Percentiles rank a stretch among this genome's conserved stretches.
These are phyloP conservation scores for Synchytrium microbalum DNA, from an alignment of 371 early-diverging fungal species.

Conservation along the genomic window DNA sequence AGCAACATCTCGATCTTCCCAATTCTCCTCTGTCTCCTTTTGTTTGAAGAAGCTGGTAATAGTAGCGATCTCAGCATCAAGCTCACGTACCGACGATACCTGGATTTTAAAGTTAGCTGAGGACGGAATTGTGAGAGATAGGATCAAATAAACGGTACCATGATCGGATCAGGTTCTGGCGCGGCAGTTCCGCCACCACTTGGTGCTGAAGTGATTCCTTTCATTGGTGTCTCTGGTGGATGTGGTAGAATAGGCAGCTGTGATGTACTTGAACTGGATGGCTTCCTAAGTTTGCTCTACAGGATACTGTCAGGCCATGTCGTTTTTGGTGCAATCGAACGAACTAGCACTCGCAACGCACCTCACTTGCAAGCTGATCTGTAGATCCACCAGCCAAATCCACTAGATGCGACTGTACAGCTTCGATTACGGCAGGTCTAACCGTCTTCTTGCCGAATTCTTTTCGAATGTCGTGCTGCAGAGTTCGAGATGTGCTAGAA, in stretches of 20 bases:
- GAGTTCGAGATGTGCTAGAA: too few relatives aligned
- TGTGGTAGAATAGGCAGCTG: too few relatives aligned
- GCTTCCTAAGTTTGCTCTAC: too few relatives aligned
- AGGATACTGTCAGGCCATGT: too few relatives aligned
- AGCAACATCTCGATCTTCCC: constrained; percentile 27
- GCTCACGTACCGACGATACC: constrained; percentile 9
- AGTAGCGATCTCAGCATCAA: constrained; percentile 22
- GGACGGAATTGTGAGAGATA: background rate
- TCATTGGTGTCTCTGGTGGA: too few relatives aligned
- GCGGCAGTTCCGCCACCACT: constrained; percentile 13
- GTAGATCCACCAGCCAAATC: background rate
- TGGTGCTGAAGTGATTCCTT: background rate
- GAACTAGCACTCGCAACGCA: too few relatives aligned
- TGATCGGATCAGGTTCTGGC: constrained; percentile 11
- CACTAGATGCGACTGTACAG: background rate
- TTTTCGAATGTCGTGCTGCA: constrained; percentile 11
- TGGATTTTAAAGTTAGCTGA: constrained; percentile 1
- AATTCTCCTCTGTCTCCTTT: constrained; percentile 39
- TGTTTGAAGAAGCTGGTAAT: constrained; percentile 22
- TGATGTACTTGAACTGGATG: too few relatives aligned
- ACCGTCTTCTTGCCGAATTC: constrained; percentile 13
- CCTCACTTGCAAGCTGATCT: too few relatives aligned
- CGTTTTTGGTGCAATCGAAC: too few relatives aligned
- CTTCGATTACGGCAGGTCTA: constrained; percentile 12
- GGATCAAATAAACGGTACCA: background rate